Evolutionary conservation across 495 filamentous ascomycete species (phyloP).

Genomic region (Schizothecium vesticola): DNA sequence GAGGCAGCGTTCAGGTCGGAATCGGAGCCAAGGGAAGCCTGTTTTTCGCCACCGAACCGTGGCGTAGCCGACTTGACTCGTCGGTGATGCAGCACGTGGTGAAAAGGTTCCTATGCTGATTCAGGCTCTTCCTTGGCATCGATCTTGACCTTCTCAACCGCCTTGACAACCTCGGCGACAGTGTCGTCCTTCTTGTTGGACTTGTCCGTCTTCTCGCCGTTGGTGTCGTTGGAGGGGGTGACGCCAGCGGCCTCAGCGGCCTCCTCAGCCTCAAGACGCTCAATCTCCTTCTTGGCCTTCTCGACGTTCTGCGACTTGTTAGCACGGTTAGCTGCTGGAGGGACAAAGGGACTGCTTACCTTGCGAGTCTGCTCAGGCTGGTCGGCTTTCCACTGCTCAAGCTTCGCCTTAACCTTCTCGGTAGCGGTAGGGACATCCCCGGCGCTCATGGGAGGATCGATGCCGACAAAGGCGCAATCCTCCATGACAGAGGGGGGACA

Average conservation of each 20-base stretch:
- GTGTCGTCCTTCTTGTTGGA: slow-evolving; percentile 46
- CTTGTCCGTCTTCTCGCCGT: slow-evolving; percentile 33
- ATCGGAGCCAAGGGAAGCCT: background rate
- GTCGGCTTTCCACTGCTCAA: slow-evolving; percentile 87
- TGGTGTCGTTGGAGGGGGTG: slow-evolving; percentile 35
- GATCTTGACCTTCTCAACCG: slow-evolving; percentile 57
- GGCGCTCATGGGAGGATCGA: slow-evolving; percentile 81
- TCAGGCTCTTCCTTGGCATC: slow-evolving; percentile 55
- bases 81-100: background rate
- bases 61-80: background rate
- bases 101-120: slow-evolving; percentile 12
- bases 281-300: slow-evolving; percentile 61
- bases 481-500: slow-evolving; percentile 85
- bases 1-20: background rate
- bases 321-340: background rate
- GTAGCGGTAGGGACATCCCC: slow-evolving; percentile 68
- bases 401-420: slow-evolving; percentile 88
- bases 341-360: slow-evolving; percentile 48
- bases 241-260: slow-evolving; percentile 32
- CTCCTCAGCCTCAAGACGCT: slow-evolving; percentile 55
- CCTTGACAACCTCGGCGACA: slow-evolving; percentile 28
- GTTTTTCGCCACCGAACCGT: background rate
- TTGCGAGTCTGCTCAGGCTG: slow-evolving; percentile 87
- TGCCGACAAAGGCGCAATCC: slow-evolving; percentile 73
- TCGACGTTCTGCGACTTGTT: slow-evolving; percentile 64